These are phyloP conservation scores for Glomus cerebriforme DNA, from an alignment of 192 early-diverging fungal species.

Conservation along the genomic window DNA sequence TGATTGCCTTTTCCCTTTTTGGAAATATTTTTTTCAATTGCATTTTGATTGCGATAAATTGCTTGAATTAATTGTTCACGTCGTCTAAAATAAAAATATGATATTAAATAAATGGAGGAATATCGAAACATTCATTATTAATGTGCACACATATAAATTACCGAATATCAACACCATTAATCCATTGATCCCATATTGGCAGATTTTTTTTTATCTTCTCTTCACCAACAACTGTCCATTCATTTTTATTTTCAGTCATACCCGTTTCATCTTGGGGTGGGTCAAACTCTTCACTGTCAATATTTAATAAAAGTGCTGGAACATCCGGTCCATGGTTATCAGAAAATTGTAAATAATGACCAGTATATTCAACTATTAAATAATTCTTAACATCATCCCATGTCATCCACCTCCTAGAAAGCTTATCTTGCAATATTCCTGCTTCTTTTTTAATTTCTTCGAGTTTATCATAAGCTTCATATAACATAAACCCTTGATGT, in stretches of 20 bases:
- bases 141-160: neutral
- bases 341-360: slow-evolving; percentile 29
- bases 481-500: neutral
- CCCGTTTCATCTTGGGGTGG: too few species aligned
- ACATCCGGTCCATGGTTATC: neutral
- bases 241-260: neutral
- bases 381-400: slow-evolving; percentile 33
- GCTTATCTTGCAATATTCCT: neutral
- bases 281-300: neutral
- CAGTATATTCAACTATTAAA: slow-evolving; percentile 17
- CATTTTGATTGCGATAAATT: slow-evolving; percentile 1
- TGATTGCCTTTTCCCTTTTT: neutral
- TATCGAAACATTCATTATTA: too few species aligned
- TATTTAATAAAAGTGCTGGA: neutral
- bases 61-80: neutral
- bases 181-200: neutral
- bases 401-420: neutral
- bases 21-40: neutral
- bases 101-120: neutral
- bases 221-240: neutral
- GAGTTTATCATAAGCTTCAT: neutral
- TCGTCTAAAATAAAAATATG: neutral
- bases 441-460: neutral
- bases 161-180: neutral
- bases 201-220: neutral